Conservation (phyloP, 2,329 filamentous ascomycete species). For the Neurospora sp. region DNA sequence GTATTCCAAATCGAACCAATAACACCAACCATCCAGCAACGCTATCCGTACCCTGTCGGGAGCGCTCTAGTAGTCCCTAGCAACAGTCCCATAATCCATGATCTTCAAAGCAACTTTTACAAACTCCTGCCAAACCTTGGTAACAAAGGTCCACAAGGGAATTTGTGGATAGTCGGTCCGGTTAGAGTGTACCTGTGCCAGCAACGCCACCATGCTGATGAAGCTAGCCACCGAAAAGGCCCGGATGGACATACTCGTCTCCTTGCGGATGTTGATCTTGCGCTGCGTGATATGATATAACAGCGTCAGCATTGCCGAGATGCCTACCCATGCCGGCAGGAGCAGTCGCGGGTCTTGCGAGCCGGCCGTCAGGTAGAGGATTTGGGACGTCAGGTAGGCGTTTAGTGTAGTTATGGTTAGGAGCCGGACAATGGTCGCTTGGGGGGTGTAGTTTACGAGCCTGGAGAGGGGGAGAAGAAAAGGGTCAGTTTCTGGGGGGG, state of each 20-base stretch:
- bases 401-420: slow-evolving; percentile 66
- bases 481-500: neutral
- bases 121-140: slow-evolving; percentile 27
- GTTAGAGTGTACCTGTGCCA: slow-evolving; percentile 56
- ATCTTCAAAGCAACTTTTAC: slow-evolving; percentile 18
- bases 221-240: slow-evolving; percentile 71
- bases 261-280: slow-evolving; percentile 70
- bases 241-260: slow-evolving; percentile 67
- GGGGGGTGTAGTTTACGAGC: slow-evolving; percentile 77
- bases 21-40: neutral
- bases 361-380: slow-evolving; percentile 60
- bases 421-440: slow-evolving; percentile 71
- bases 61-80: slow-evolving; percentile 15
- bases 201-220: slow-evolving; percentile 61
- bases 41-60: neutral
- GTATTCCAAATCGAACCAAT: neutral
- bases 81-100: slow-evolving; percentile 22
- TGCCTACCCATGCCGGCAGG: slow-evolving; percentile 68
- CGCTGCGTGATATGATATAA: slow-evolving; percentile 70
- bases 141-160: slow-evolving; percentile 42
- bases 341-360: slow-evolving; percentile 61
- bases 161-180: slow-evolving; percentile 52
- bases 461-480: slow-evolving; percentile 27
- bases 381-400: slow-evolving; percentile 64
- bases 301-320: slow-evolving; percentile 65